Percentiles rank a stretch among this genome's conserved stretches.
phyloP scores from a whole-genome alignment of 345 rosid genomes.

The Arabidopsis thaliana region DNA sequence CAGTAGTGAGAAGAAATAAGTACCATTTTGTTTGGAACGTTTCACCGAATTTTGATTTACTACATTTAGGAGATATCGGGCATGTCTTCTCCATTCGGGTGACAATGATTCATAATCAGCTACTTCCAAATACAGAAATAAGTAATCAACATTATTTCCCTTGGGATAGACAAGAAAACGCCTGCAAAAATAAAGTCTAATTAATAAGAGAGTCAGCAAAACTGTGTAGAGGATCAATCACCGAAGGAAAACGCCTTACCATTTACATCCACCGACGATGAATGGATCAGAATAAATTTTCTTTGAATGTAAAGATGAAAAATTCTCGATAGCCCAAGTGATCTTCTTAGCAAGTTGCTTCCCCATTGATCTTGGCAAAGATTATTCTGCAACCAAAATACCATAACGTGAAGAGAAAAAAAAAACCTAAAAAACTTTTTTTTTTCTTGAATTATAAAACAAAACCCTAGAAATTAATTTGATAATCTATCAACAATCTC shows the following conservation, averaged over 20 bases:
- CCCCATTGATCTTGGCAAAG: neutral
- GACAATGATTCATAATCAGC: constrained; percentile 65
- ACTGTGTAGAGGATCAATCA: neutral
- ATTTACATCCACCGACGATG: neutral
- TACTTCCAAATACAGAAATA: constrained; percentile 75
- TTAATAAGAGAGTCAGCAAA: neutral
- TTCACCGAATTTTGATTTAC: constrained; percentile 52
- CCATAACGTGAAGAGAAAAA: neutral
- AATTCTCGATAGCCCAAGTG: constrained; percentile 17
- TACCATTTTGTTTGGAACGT: constrained; percentile 20
- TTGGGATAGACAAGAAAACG: constrained; percentile 65
- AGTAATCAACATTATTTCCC: constrained; percentile 72
- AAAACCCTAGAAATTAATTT: no score
- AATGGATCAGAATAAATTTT: neutral
- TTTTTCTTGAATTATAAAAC: neutral
- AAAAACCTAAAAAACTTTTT: neutral
- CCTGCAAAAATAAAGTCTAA: constrained; percentile 47
- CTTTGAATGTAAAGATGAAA: neutral
- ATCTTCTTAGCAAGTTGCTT: neutral
- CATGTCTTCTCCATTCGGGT: constrained; percentile 77
- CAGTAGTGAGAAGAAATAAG: neutral
- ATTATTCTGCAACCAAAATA: neutral
- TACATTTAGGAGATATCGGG: constrained; percentile 63
- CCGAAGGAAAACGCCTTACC: constrained; percentile 16
- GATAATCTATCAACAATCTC: neutral